These are phyloP conservation scores for Singerocomus inundabilis DNA, from an alignment of 1,284 basidiomycete species.

Conservation along the genomic window DNA sequence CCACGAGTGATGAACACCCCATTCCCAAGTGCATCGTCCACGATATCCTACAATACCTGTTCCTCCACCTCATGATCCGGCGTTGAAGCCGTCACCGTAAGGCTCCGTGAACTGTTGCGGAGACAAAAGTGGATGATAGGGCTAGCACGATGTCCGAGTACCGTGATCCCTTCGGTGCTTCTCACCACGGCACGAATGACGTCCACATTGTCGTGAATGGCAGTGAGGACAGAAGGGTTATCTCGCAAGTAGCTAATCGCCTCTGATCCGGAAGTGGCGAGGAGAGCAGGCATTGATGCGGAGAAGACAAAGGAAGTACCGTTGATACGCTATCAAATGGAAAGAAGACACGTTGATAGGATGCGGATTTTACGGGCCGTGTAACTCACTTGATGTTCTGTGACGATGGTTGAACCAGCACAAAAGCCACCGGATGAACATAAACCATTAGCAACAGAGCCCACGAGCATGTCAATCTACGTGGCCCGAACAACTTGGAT, in stretches of 20 bases:
- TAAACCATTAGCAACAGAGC: slow-evolving; percentile 85
- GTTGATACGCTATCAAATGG: slow-evolving; percentile 80
- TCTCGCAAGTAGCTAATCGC: slow-evolving; percentile 77
- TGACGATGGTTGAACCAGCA: slow-evolving; percentile 81
- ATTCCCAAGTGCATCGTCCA: slow-evolving; percentile 76
- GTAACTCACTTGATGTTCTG: slow-evolving; percentile 76
- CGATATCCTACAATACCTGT: slow-evolving; percentile 78
- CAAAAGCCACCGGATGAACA: slow-evolving; percentile 93
- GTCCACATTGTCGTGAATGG: slow-evolving; percentile 80
- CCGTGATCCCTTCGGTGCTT: slow-evolving; percentile 74
- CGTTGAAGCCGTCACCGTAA: slow-evolving; percentile 21
- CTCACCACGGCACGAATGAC: slow-evolving; percentile 78
- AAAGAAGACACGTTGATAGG: background rate
- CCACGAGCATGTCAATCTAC: slow-evolving; percentile 80
- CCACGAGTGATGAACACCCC: slow-evolving; percentile 84
- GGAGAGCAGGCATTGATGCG: slow-evolving; percentile 88
- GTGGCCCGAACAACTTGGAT: slow-evolving; percentile 50
- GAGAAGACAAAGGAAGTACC: slow-evolving; percentile 96
- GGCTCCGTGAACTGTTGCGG: slow-evolving; percentile 38
- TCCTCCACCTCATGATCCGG: slow-evolving; percentile 76
- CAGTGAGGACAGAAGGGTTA: slow-evolving; percentile 70
- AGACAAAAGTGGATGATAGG: slow-evolving; percentile 89
- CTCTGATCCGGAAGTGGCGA: slow-evolving; percentile 85
- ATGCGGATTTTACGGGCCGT: background rate
- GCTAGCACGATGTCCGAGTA: slow-evolving; percentile 83